Base-by-base conservation (phyloP, 768 basidiomycete species). In the Scleroderma citrinum region DNA sequence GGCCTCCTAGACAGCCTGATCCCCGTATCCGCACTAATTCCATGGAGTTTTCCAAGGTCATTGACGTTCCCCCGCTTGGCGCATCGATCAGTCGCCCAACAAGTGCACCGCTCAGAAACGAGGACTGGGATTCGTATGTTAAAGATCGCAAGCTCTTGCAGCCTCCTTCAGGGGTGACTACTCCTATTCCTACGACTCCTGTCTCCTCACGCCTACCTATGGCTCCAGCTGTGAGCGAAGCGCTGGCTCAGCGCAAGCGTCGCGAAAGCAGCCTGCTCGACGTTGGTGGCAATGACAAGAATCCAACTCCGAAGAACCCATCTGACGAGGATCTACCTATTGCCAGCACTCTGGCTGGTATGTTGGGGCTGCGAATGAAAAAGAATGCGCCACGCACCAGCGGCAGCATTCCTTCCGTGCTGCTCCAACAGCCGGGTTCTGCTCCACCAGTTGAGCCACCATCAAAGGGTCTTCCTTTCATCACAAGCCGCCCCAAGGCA, bases 61-160 rank as follows among this genome's bases (percentile, higher is more conserved):
- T 74, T 36, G 69, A 75, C 52, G 62, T 71, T 29, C 64, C 71
- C 44, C 59, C 70, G 20, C 56, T 76, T 14, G 77, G 77, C 13
- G 76, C 77, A 47, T 71, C 81, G 2, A 81, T 86, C 47, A 74
- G 75, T 48, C 76, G 87, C 34, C 85, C 88, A 14, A 83, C 80
- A 0, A 88, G 85, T 56, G 83, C 74, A 5, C 86, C 87, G n/a
- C 66, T 87, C 35, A 78, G 76, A 43, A 81, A 87, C 37, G 75
- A 79, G n/a, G 83, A 87, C 55, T 96, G 92, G 92, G 87, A 94
- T 53, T 68, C 77, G 38, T 95, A 96, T 64, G 76, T 92, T 43
- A 82, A 81, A 39, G 89, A 94, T 44, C 80, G 92, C 48, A 90
- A 86, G 61, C 73, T 96, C 14, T 67, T 93, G 52, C 87, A 89